Percentiles rank a stretch among this genome's conserved stretches.
phyloP scores from a whole-genome alignment of 768 basidiomycete genomes.

The Suillus subalutaceus region DNA sequence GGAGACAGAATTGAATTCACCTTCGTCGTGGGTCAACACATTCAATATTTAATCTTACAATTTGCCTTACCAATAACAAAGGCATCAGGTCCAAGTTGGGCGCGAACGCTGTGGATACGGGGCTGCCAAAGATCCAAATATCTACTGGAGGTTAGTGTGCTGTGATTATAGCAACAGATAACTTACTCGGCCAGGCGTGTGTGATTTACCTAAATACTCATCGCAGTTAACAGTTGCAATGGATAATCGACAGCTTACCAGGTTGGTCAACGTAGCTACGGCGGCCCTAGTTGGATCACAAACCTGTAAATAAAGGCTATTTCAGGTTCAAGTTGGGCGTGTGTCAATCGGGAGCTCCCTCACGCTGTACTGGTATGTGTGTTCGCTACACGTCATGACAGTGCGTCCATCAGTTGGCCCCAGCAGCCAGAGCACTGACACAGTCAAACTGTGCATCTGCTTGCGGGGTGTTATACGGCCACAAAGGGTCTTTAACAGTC shows the following conservation, averaged over 20 bases:
- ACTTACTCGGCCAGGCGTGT: slow-evolving; percentile 50
- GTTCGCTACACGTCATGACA: slow-evolving; percentile 53
- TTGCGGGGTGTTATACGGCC: slow-evolving; percentile 49
- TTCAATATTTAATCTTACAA: background rate
- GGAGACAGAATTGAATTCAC: slow-evolving; percentile 59
- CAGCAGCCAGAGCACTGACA: slow-evolving; percentile 50
- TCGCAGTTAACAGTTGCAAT: background rate
- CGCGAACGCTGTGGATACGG: slow-evolving; percentile 48
- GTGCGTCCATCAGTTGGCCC: slow-evolving; percentile 43
- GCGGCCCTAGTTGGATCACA: slow-evolving; percentile 46
- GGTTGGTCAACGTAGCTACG: slow-evolving; percentile 51
- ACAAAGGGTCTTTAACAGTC: slow-evolving; percentile 53
- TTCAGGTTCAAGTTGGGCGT: background rate
- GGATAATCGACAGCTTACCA: slow-evolving; percentile 33
- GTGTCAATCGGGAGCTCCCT: slow-evolving; percentile 15
- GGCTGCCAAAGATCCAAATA: slow-evolving; percentile 61
- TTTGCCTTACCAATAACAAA: slow-evolving; percentile 47
- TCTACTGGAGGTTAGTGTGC: slow-evolving; percentile 28
- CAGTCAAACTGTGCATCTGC: slow-evolving; percentile 43
- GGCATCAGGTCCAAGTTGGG: slow-evolving; percentile 48
- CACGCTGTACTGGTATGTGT: slow-evolving; percentile 57
- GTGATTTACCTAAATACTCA: slow-evolving; percentile 48
- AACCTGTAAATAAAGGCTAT: slow-evolving; percentile 27
- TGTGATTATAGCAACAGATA: background rate
- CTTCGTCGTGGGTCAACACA: slow-evolving; percentile 26